phyloP scores from a whole-genome alignment of 129 eudicot species.

The Glebionis coronaria region DNA sequence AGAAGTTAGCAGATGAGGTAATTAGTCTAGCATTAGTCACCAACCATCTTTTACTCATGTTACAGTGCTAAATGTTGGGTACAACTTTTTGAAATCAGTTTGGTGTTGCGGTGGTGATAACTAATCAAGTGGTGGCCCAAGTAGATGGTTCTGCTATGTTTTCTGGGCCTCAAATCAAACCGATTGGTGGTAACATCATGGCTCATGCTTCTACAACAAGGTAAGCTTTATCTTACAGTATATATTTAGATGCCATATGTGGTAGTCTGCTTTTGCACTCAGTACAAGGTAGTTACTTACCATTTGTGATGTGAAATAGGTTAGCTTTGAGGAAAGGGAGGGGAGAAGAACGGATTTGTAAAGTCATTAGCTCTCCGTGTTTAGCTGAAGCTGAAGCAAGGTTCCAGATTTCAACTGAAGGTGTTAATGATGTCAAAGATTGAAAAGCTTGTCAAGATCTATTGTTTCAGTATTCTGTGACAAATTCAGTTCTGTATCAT shows the following conservation, averaged over 20 bases:
- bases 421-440: conserved; percentile 90
- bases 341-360: conserved; percentile 90
- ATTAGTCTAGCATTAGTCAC: background rate
- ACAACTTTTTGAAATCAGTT: conserved; percentile 38
- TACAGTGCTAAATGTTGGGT: background rate
- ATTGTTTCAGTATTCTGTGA: background rate
- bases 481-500: background rate
- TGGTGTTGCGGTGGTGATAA: conserved; percentile 91
- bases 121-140: conserved; percentile 97
- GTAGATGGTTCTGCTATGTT: conserved; percentile 95
- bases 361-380: conserved; percentile 94
- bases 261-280: background rate
- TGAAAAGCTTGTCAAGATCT: conserved; percentile 19
- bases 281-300: background rate
- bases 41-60: background rate
- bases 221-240: conserved; percentile 25
- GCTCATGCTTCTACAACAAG: conserved; percentile 98
- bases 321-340: conserved; percentile 88
- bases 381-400: conserved; percentile 97
- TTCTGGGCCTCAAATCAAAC: conserved; percentile 92
- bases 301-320: conserved; percentile 29
- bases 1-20: conserved; percentile 95
- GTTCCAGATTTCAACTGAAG: conserved; percentile 77
- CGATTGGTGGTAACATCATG: conserved; percentile 97
- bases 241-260: background rate